A percentile compares a stretch with the other conserved stretches of the same genome.
Conservation (phyloP, 108 stramenopile species). For the Asterionellopsis glacialis region DNA sequence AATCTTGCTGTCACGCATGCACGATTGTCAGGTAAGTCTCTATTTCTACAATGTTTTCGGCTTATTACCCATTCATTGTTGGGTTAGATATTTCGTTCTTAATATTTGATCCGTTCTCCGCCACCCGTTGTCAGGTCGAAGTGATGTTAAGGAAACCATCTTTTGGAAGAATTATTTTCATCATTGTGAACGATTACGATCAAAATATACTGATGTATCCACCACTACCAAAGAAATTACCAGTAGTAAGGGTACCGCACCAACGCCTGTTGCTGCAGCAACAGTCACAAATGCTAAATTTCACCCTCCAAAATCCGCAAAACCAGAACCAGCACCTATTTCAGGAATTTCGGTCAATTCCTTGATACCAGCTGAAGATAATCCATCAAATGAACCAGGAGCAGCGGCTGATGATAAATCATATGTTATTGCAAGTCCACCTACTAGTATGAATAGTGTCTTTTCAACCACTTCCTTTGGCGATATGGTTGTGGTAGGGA, state of each 20-base stretch:
- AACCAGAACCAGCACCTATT: no score
- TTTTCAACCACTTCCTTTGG: constrained; percentile 23
- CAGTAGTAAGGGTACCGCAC: background rate
- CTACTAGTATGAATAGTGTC: constrained; percentile 28
- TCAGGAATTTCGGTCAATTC: background rate
- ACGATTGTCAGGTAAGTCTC: constrained; percentile 30
- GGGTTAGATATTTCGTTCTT: no score
- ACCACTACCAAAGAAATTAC: background rate
- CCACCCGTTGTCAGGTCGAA: background rate
- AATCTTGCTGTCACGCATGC: constrained; percentile 33
- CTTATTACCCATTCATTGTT: no score
- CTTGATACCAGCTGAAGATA: constrained; percentile 10
- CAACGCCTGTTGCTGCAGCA: background rate
- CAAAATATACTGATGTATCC: constrained; percentile 7
- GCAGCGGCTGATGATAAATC: constrained; percentile 22
- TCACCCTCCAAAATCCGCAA: no score
- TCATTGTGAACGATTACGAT: constrained; percentile 34
- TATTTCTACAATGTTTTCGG: no score
- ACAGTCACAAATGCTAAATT: background rate
- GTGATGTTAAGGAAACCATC: constrained; percentile 21
- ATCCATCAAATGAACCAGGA: constrained; percentile 14
- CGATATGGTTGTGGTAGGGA: constrained; percentile 24
- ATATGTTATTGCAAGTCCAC: constrained; percentile 31
- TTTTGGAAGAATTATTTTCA: constrained; percentile 65
- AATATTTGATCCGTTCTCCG: no score